Conservation (phyloP, 83 land plant species). For the Picea abies region DNA sequence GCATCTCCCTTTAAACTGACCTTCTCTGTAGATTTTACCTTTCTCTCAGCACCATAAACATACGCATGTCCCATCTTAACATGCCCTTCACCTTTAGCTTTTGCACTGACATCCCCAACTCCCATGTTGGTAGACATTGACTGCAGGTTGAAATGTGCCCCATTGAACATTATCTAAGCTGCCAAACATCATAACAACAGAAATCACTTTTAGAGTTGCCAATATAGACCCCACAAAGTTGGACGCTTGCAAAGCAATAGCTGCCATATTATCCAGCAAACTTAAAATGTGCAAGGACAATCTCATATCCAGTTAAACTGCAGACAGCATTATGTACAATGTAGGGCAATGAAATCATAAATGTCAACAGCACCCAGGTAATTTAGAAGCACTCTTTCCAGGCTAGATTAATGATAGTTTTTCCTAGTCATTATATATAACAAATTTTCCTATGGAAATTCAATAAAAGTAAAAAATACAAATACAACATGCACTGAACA, state of each 20-base stretch:
- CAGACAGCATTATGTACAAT: not conserved
- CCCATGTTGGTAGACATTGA: not conserved
- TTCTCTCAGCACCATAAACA: not conserved
- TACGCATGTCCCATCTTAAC: slow-evolving; percentile 7
- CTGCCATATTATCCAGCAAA: not conserved
- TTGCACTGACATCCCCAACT: slow-evolving; percentile 3
- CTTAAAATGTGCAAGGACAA: not conserved
- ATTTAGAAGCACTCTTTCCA: too few species aligned
- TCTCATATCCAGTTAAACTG: not conserved
- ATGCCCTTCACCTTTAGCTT: not conserved
- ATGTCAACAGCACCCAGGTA: too few species aligned
- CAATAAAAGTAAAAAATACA: too few species aligned
- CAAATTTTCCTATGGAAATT: too few species aligned
- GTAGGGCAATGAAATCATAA: not conserved
- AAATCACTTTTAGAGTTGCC: not conserved
- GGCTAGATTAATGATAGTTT: too few species aligned
- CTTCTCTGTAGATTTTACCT: not conserved
- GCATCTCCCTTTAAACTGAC: not conserved
- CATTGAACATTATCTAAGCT: not conserved
- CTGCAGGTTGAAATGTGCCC: not conserved
- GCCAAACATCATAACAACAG: not conserved
- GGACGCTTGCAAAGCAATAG: not conserved
- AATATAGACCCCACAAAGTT: not conserved
- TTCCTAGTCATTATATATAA: too few species aligned
- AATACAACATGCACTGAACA: too few species aligned